phyloP scores from a whole-genome alignment of 2,329 filamentous ascomycete species.

The Simplicillium sp. region DNA sequence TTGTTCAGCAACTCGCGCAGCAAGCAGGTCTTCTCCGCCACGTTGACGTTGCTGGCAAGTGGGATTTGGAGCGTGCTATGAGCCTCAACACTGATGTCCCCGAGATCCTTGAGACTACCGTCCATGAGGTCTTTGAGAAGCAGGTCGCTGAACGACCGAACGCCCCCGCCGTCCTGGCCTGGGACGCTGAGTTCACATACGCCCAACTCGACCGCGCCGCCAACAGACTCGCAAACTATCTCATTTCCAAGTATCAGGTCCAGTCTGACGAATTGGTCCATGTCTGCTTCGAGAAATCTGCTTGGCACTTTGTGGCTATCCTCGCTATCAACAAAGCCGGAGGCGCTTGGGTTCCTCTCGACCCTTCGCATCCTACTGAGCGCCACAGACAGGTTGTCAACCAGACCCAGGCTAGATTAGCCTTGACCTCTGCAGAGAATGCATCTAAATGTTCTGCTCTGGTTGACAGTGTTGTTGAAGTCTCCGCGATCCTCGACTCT shows the following conservation, averaged over 20 bases:
- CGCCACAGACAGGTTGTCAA: slow-evolving; percentile 9
- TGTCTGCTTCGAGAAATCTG: slow-evolving; percentile 15
- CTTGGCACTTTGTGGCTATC: slow-evolving; percentile 13
- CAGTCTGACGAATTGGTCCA: slow-evolving; percentile 13
- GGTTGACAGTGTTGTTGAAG: not conserved
- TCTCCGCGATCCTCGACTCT: not conserved
- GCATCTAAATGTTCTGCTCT: slow-evolving; percentile 1
- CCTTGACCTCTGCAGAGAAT: slow-evolving; percentile 10
- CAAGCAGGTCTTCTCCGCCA: slow-evolving; percentile 2
- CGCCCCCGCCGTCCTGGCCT: slow-evolving; percentile 28
- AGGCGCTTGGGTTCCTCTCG: slow-evolving; percentile 16
- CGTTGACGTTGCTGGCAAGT: slow-evolving; percentile 8
- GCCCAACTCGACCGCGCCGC: slow-evolving; percentile 18
- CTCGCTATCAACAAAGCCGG: slow-evolving; percentile 15
- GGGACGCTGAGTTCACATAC: slow-evolving; percentile 33
- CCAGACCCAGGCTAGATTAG: slow-evolving; percentile 8
- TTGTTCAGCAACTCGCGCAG: slow-evolving; percentile 7
- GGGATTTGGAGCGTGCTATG: slow-evolving; percentile 6
- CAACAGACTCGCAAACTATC: slow-evolving; percentile 6
- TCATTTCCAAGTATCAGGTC: slow-evolving; percentile 16
- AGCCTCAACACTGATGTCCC: slow-evolving; percentile 6
- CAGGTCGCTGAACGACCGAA: slow-evolving; percentile 20
- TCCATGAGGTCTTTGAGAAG: slow-evolving; percentile 18
- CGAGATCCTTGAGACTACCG: slow-evolving; percentile 1
- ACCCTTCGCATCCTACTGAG: slow-evolving; percentile 10